Evolutionary conservation across 139 green algal species (phyloP), one percentile per base, ranked within the genome.

Genomic region (Chloropicon primus): DNA sequence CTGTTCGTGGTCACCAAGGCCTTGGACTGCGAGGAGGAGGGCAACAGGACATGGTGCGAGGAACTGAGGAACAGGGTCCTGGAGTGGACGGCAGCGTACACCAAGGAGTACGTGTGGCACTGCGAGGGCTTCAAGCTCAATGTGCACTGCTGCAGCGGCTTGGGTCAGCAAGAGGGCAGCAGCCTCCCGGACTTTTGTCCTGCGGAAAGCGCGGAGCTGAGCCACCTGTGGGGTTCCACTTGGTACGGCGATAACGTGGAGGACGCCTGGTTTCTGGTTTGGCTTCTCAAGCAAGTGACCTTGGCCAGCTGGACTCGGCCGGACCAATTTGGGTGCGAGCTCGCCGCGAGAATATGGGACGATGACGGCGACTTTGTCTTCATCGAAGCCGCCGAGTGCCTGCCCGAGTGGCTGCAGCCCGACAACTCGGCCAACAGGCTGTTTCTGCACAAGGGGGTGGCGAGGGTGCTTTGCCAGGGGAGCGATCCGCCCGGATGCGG

Each of bases 331-430:
- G 71, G 23, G 5, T 74, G 23, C 5, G 23, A 28, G 71, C 27
- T 54, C 25, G 62, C 53, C 72, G 75, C 76, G 0, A 83, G 87
- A 41, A 79, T 92, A 27, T 97, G 90, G 89, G 94, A 98, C 82
- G 91, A 93, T 71, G 94, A 98, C 77, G 94, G 94, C 1, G 88
- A 98, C 71, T 98, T 98, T 79, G 75, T 98, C 75, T 86, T 98
- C 5, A 97, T 98, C 26, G 94, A 98, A 85, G 87, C 89, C n/a
- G 94, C 94, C 0, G 92, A 94, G 71, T 73, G 78, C 0, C 81
- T 98, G 76, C 94, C 94, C 0, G 81, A 85, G 24, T 89, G 85
- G 85, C 54, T 89, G 17, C 72, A 86, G 72, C 85, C 85, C 10
- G 72, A 79, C 21, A 85, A n/a, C 53, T 80, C 76, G 26, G 27